These are phyloP conservation scores for Antitrichia curtipendula DNA, from an alignment of 225 moss, liverwort and hornwort species.

Conservation along the genomic window DNA sequence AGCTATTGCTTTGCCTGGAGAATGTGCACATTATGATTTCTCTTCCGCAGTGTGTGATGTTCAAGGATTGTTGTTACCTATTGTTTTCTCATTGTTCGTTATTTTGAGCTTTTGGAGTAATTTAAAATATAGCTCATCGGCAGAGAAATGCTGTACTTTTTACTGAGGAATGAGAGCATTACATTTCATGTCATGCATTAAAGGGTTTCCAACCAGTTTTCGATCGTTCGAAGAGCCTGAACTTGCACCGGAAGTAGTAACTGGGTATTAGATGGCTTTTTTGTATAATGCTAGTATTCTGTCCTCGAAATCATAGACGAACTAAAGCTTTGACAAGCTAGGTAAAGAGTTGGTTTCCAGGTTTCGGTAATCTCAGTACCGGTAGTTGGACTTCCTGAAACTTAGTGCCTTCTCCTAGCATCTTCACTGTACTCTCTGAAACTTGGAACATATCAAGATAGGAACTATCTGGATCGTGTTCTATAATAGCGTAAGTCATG, in stretches of 20 bases:
- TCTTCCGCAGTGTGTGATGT: background rate
- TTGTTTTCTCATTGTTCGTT: background rate
- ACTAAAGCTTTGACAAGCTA: background rate
- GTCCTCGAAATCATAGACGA: background rate
- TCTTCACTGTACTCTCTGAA: background rate
- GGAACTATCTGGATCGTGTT: background rate
- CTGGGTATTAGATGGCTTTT: background rate
- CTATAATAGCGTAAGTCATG: background rate
- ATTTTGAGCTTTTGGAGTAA: background rate
- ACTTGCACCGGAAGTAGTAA: background rate
- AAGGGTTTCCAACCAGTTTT: background rate
- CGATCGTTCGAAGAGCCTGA: background rate
- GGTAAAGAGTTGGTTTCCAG: background rate
- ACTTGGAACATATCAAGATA: background rate
- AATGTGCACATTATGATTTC: background rate
- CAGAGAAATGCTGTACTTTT: slow-evolving; percentile 2
- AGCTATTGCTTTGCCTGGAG: background rate
- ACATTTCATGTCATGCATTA: slow-evolving; percentile 11
- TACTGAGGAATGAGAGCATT: background rate
- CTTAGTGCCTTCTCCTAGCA: background rate
- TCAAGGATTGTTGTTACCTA: background rate
- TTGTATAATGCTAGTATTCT: background rate
- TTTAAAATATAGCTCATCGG: background rate
- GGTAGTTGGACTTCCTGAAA: background rate
- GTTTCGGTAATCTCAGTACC: background rate